Percentiles rank a stretch among this genome's conserved stretches.
Evolutionary conservation across 345 rosid species (phyloP).

Genomic region (Cochlearia excelsa): DNA sequence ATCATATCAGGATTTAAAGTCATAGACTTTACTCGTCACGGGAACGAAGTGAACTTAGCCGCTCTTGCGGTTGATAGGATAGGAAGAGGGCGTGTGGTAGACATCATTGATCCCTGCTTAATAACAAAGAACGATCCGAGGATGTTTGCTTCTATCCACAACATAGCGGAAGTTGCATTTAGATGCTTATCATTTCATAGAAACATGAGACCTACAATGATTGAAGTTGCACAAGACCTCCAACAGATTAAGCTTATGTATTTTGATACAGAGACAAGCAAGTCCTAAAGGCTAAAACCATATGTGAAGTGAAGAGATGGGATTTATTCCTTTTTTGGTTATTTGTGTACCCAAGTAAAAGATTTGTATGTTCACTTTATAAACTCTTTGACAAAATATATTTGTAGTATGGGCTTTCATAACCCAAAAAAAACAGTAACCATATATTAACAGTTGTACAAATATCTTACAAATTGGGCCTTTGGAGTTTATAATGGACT

Average conservation of each 20-base stretch:
- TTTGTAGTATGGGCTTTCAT: not conserved
- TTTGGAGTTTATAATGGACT: not conserved
- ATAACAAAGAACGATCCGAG: constrained; percentile 40
- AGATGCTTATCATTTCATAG: constrained; percentile 58
- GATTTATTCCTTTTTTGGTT: no score
- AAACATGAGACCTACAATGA: constrained; percentile 68
- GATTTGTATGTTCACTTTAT: no score
- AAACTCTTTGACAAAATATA: no score
- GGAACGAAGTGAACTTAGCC: constrained; percentile 60
- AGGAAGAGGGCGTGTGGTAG: constrained; percentile 47
- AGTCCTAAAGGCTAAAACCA: no score
- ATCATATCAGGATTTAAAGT: constrained; percentile 61
- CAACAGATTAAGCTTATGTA: constrained; percentile 41
- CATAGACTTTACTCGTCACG: constrained; percentile 56
- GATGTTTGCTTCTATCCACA: constrained; percentile 44
- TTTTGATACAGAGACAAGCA: not conserved
- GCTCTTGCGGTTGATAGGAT: constrained; percentile 57
- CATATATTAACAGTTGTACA: not conserved
- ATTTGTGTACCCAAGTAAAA: no score
- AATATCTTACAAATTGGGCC: constrained; percentile 1
- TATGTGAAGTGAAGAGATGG: no score
- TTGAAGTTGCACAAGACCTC: constrained; percentile 54
- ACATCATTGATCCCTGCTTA: constrained; percentile 57
- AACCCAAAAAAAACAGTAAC: not conserved
- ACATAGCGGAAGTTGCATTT: constrained; percentile 43